Conservation (phyloP, 805 yeast genomes). For the Alloascoidea africana region DNA sequence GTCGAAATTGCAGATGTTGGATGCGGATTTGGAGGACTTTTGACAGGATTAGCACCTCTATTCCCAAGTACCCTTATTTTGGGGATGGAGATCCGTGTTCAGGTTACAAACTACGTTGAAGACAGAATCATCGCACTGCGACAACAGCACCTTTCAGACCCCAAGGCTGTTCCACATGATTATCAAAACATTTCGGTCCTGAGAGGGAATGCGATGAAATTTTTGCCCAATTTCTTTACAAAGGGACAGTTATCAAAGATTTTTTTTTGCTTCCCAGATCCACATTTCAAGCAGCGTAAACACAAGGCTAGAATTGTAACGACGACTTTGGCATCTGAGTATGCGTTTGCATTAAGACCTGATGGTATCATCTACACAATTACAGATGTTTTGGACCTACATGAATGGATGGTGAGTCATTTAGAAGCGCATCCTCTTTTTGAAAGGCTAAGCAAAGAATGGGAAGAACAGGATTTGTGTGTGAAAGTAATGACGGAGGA, state of each 20-base stretch:
- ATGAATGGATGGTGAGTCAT: conserved; percentile 93
- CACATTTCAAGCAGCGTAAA: conserved; percentile 93
- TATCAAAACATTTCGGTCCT: conserved; percentile 82
- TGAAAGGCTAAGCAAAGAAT: conserved; percentile 60
- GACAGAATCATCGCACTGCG: conserved; percentile 88
- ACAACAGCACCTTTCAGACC: conserved; percentile 24
- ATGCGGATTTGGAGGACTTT: conserved; percentile 92
- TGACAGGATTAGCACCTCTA: conserved; percentile 63
- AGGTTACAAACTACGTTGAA: conserved; percentile 93
- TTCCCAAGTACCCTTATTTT: conserved; percentile 63
- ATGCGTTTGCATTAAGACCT: conserved; percentile 76
- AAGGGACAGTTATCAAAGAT: conserved; percentile 76
- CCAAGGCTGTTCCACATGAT: conserved; percentile 13
- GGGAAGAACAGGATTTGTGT: conserved; percentile 72
- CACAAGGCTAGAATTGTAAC: conserved; percentile 96
- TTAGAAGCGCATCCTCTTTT: conserved; percentile 84
- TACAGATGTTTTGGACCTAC: conserved; percentile 89
- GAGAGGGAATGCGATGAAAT: conserved; percentile 96
- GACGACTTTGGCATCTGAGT: conserved; percentile 75
- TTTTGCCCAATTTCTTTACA: conserved; percentile 82
- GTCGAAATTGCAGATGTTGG: conserved; percentile 94
- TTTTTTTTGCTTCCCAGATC: conserved; percentile 99
- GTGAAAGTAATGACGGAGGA: conserved; percentile 77
- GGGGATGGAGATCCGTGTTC: conserved; percentile 97
- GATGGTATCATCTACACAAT: conserved; percentile 89